phyloP scores from a whole-genome alignment of 2,329 filamentous ascomycete species.

The Lachnellula cervina region DNA sequence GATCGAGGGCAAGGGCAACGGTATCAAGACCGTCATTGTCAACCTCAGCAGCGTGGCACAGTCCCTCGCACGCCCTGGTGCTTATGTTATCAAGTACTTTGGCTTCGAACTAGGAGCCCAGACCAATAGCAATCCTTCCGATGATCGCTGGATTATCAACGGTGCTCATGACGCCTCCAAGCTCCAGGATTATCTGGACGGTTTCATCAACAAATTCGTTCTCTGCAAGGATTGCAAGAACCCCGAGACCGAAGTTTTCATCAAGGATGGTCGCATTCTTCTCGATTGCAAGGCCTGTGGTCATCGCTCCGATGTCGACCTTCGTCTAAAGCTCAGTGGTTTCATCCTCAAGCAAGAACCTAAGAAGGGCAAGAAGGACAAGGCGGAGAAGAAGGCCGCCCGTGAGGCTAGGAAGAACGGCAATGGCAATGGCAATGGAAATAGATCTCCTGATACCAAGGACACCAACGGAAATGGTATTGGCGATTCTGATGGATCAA shows the following conservation, averaged over 20 bases:
- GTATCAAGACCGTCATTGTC: slow-evolving; percentile 98
- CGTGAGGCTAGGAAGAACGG: slow-evolving; percentile 71
- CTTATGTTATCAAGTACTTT: slow-evolving; percentile 99
- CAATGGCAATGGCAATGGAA: slow-evolving; percentile 42
- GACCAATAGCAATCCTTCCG: slow-evolving; percentile 94
- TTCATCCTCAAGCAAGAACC: slow-evolving; percentile 97
- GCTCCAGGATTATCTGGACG: slow-evolving; percentile 96
- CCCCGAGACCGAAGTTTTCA: slow-evolving; percentile 91
- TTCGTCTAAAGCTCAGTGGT: slow-evolving; percentile 90
- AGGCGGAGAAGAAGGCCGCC: slow-evolving; percentile 84
- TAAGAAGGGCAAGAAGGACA: slow-evolving; percentile 95
- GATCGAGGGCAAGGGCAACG: slow-evolving; percentile 99
- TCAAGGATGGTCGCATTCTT: slow-evolving; percentile 88
- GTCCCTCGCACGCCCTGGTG: slow-evolving; percentile 84
- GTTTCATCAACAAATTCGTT: slow-evolving; percentile 97
- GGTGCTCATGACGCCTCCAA: slow-evolving; percentile 92
- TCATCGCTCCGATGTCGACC: slow-evolving; percentile 84
- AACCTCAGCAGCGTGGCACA: slow-evolving; percentile 91
- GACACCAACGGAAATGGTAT: slow-evolving; percentile 48
- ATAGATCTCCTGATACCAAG: slow-evolving; percentile 40
- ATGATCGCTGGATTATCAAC: slow-evolving; percentile 99
- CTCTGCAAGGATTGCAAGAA: slow-evolving; percentile 99
- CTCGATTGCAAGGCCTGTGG: slow-evolving; percentile 99
- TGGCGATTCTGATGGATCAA: slow-evolving; percentile 55
- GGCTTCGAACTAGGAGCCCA: slow-evolving; percentile 98